Evolutionary conservation across 2,329 filamentous ascomycete species (phyloP), one percentile per base, ranked within the genome.

Genomic region (Cercospora berteroae): DNA sequence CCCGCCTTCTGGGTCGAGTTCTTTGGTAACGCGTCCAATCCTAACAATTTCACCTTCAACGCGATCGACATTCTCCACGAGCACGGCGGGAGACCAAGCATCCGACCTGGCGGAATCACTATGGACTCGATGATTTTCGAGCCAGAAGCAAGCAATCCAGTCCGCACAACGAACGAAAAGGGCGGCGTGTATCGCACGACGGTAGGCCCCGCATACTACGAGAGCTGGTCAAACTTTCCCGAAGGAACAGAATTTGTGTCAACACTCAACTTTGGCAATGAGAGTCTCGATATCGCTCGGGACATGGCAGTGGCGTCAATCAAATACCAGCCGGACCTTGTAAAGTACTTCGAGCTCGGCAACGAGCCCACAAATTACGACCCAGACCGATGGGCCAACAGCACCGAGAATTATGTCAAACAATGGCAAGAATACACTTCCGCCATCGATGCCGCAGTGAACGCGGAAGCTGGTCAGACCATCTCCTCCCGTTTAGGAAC

Each of bases 111-210:
- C 20, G 75, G 74, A 1, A 75, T 76, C 48, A 77, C 74, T 0
- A 76, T 76, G 75, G 75, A 76, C 60, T 71, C 67, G 25, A 74
- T 77, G 74, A 74, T 76, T 23, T 77, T 75, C 44, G 61, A 74
- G 20, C 39, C 66, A 12, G 39, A 65, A 1, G 75, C 72, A n/a
- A 69, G 70, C 8, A 63, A 74, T 39, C 71, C 71, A 3, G 69
- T 71, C 2, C 68, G 75, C 8, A 74, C 71, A 3, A 75, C 72
- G 2, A 74, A 72, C 58, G 36, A 65, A 5, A 64, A 66, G 1
- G 75, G 75, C 5, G 74, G 75, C 29, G 71, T 77, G 5, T 77
- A 75, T 29, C 69, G 74, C 5, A 76, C 74, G 3, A 75, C 73
- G 6, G 70, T 76, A 4, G 75, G 75, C 6, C 74, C 75, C 1